phyloP scores from a whole-genome alignment of 2,329 filamentous ascomycete genomes.

The Venturiaceae sp. region DNA sequence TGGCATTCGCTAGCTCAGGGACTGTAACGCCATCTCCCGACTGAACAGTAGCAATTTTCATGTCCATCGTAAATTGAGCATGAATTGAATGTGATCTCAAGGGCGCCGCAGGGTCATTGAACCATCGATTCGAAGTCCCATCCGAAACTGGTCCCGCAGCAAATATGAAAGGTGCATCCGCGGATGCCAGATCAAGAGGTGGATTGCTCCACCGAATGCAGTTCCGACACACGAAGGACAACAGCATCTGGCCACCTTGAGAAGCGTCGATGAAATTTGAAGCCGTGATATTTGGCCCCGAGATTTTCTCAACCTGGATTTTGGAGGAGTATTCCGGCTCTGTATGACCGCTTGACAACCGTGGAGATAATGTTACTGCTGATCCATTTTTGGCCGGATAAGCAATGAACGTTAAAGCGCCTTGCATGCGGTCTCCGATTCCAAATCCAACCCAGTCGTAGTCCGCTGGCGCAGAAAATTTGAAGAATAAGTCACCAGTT shows the following conservation, averaged over 20 bases:
- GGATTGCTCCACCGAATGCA: background rate
- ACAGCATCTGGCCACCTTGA: background rate
- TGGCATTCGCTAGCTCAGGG: conserved; percentile 10
- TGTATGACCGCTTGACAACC: conserved; percentile 38
- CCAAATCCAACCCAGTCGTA: conserved; percentile 46
- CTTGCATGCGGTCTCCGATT: conserved; percentile 44
- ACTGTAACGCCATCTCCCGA: conserved; percentile 20
- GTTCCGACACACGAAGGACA: background rate
- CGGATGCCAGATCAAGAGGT: conserved; percentile 29
- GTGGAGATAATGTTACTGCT: conserved; percentile 47
- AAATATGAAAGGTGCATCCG: conserved; percentile 38
- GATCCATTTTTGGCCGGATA: conserved; percentile 36
- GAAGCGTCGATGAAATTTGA: background rate
- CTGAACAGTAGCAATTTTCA: conserved; percentile 35
- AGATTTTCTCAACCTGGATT: background rate
- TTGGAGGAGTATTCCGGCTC: conserved; percentile 38
- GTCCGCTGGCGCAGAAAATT: conserved; percentile 35
- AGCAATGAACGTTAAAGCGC: conserved; percentile 45
- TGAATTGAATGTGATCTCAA: conserved; percentile 44
- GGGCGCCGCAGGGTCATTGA: conserved; percentile 20
- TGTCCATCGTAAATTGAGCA: conserved; percentile 46
- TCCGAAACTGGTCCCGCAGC: conserved; percentile 41
- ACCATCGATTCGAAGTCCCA: background rate
- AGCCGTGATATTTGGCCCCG: background rate
- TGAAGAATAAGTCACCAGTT: conserved; percentile 43